Percentiles rank a stretch among this genome's conserved stretches.
phyloP scores from a whole-genome alignment of 768 basidiomycete species.

The Candolleomyces aberdarensis region DNA sequence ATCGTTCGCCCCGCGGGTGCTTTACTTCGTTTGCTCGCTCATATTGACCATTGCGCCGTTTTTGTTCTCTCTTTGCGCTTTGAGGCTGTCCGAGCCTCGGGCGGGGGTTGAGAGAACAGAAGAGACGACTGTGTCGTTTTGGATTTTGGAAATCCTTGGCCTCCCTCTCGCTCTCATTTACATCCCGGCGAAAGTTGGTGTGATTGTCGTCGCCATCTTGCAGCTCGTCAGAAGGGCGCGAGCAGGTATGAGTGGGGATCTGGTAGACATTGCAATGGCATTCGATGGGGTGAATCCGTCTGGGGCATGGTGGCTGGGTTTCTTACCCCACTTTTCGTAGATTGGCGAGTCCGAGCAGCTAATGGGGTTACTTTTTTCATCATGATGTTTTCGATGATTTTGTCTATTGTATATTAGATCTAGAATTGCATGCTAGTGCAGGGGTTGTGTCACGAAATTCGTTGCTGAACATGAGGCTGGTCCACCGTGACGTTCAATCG shows the following conservation, averaged over 20 bases:
- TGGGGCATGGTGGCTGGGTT: background rate
- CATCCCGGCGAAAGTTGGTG: background rate
- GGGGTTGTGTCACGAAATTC: no score
- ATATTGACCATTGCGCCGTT: background rate
- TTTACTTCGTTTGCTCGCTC: background rate
- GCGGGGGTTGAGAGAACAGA: background rate
- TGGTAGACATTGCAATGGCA: background rate
- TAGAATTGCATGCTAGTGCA: no score
- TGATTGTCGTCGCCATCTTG: background rate
- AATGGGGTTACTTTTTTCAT: no score
- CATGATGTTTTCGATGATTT: no score
- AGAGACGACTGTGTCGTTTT: background rate
- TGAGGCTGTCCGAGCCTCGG: background rate
- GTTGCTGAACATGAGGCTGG: no score
- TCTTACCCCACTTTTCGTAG: conserved; percentile 1
- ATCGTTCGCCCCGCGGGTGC: background rate
- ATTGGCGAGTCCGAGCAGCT: no score
- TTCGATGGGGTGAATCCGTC: conserved; percentile 1
- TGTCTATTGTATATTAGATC: no score
- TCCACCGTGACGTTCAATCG: no score
- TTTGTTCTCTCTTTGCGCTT: background rate
- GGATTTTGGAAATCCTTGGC: background rate
- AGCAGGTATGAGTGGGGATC: background rate
- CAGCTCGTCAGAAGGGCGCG: background rate
- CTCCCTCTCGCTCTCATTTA: background rate